Percentiles rank a stretch among this genome's conserved stretches.
Evolutionary conservation across 768 basidiomycete genomes (phyloP).

Genomic region (Collybia nuda): DNA sequence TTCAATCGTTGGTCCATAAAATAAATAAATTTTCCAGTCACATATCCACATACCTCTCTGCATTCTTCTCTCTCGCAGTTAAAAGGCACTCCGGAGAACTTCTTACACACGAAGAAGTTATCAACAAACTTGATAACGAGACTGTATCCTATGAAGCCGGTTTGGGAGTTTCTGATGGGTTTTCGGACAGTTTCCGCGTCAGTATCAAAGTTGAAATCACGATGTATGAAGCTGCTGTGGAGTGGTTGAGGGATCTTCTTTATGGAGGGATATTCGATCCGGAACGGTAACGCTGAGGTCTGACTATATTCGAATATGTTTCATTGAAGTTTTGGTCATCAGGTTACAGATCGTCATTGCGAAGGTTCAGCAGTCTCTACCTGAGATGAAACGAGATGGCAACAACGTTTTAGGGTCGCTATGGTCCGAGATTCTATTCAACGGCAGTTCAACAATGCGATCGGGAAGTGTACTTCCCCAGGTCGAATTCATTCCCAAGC

Average conservation of each 20-base stretch:
- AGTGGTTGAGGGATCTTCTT: slow-evolving; percentile 84
- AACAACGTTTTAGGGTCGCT: slow-evolving; percentile 75
- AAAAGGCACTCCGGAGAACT: slow-evolving; percentile 64
- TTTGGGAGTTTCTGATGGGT: slow-evolving; percentile 63
- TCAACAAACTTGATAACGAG: slow-evolving; percentile 86
- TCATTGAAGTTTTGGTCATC: slow-evolving; percentile 3
- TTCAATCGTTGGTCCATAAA: background rate
- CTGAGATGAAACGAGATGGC: slow-evolving; percentile 90
- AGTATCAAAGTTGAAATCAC: slow-evolving; percentile 82
- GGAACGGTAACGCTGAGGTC: slow-evolving; percentile 54
- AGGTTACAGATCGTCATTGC: slow-evolving; percentile 85
- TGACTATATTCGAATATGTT: too few species aligned
- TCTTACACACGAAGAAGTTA: slow-evolving; percentile 85
- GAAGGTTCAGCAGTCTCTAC: slow-evolving; percentile 87
- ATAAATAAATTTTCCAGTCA: slow-evolving; percentile 45
- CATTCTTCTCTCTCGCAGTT: slow-evolving; percentile 90
- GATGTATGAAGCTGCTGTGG: slow-evolving; percentile 77
- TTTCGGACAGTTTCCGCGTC: slow-evolving; percentile 73
- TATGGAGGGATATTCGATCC: slow-evolving; percentile 75
- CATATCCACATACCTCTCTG: slow-evolving; percentile 71
- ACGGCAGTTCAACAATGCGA: slow-evolving; percentile 67
- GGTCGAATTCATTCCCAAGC: slow-evolving; percentile 75
- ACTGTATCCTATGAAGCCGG: slow-evolving; percentile 84
- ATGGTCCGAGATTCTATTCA: slow-evolving; percentile 64
- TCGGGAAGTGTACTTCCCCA: slow-evolving; percentile 70